Percentiles rank a stretch among this genome's conserved stretches.
phyloP scores from a whole-genome alignment of 169 alveolate genomes.

The Cryptosporidium sp. region DNA sequence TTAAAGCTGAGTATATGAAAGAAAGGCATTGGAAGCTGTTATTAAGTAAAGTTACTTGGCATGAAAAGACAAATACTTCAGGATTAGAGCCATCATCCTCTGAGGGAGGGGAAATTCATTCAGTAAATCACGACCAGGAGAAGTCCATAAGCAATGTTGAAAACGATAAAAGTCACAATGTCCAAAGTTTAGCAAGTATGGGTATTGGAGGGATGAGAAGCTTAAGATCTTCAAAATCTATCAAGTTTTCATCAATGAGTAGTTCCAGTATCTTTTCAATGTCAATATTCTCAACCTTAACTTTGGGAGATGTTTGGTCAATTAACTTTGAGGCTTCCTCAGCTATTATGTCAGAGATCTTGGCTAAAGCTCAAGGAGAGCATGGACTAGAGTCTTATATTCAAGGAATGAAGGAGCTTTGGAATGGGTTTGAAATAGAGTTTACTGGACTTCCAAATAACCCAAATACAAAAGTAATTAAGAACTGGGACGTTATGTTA shows the following conservation, averaged over 20 bases:
- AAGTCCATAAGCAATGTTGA: background rate
- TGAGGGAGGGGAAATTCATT: background rate
- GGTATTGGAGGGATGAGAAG: background rate
- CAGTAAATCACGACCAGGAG: conserved; percentile 42
- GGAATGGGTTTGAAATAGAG: conserved; percentile 91
- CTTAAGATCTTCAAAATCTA: background rate
- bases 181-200: background rate
- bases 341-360: conserved; percentile 82
- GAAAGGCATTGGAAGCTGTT: conserved; percentile 96
- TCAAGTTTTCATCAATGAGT: conserved; percentile 4
- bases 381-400: conserved; percentile 93
- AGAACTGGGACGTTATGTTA: conserved; percentile 97
- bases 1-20: conserved; percentile 95
- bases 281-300: conserved; percentile 84
- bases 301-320: conserved; percentile 91
- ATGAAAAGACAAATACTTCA: background rate
- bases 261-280: conserved; percentile 17
- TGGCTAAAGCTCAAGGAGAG: conserved; percentile 96
- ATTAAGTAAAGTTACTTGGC: conserved; percentile 80
- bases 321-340: conserved; percentile 63
- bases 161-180: background rate
- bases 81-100: background rate
- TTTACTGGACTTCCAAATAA: conserved; percentile 86
- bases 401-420: conserved; percentile 89
- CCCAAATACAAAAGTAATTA: conserved; percentile 93